Conservation (phyloP, 2,329 filamentous ascomycete species). For the Apiospora arundinis region DNA sequence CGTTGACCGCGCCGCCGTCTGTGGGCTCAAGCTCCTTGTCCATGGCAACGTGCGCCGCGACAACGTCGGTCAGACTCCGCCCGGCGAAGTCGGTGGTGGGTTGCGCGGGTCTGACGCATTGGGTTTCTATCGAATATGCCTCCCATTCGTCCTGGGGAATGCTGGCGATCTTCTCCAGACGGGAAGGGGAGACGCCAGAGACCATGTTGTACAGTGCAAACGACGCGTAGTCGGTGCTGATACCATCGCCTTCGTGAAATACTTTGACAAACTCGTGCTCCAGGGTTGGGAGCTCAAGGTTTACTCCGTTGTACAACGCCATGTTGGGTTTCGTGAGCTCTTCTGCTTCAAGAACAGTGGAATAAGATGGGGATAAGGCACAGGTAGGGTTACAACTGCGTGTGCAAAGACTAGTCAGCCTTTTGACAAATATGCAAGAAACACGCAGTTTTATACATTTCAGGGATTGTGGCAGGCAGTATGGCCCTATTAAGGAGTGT, state of each 20-base stretch:
- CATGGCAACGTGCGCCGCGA: slow-evolving; percentile 23
- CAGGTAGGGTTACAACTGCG: not conserved
- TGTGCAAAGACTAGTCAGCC: not conserved
- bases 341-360: not conserved
- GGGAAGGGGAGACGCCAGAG: not conserved
- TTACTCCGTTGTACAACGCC: not conserved
- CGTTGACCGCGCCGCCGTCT: not conserved
- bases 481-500: no score
- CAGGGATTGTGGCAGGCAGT: no score
- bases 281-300: not conserved
- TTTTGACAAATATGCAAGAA: no score
- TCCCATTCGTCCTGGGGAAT: not conserved
- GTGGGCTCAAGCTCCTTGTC: slow-evolving; percentile 17
- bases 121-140: not conserved
- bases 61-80: slow-evolving; percentile 21
- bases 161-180: not conserved
- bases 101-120: not conserved
- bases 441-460: no score
- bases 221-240: not conserved
- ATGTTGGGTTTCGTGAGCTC: not conserved
- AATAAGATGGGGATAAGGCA: not conserved
- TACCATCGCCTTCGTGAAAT: not conserved
- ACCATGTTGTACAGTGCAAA: not conserved
- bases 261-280: not conserved
- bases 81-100: slow-evolving; percentile 23